Evolutionary conservation across 73 alveolate species (phyloP), one percentile per base, ranked within the genome.

Genomic region (Tetrahymena malaccensis): DNA sequence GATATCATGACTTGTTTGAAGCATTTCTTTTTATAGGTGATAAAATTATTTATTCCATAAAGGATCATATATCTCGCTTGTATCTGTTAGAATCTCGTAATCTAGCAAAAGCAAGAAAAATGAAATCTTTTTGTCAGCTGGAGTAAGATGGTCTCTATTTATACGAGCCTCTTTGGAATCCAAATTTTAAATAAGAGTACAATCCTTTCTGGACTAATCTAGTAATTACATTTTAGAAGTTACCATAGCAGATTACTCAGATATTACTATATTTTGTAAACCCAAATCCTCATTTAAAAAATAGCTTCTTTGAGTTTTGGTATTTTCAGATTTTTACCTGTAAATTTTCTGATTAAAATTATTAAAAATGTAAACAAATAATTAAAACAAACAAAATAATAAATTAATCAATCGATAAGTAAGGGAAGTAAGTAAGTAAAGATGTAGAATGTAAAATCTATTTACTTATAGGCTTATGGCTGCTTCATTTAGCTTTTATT

Each of bases 1-100:
- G 4, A 31, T 31, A 11, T 70, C 89, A 12, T 70, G 89, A 11
- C 31, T 70, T 70, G 89, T 70, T 70, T 25, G 3, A 27, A 70
- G 37, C 89, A 70, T 70, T 89, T 95, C 97, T 21, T 95, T 95
- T 85, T 85, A 95, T 19, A 94, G 43, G 55, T 55, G 43, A 31
- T 70, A 85, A 89, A 85, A 95, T 85, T 85, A 34, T 22, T 94
- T 70, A 22, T 94, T 85, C 97, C 97, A 95, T n/a, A 89, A 93
- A 11, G 97, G 70, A 89, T 95, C 97, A 89, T 95, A 89, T 7
- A 95, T 95, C 85, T 95, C 97, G 50, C 94, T 50, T 34, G 94
- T 93, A 43, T 95, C 97, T 43, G 95, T 89, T 43, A 95, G 94
- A 21, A 95, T 89, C 93, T 95, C 97, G 35, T 85, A 44, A 89